These are phyloP conservation scores for Jacaranda copaia DNA, from an alignment of 257 asterid species.

Conservation along the genomic window DNA sequence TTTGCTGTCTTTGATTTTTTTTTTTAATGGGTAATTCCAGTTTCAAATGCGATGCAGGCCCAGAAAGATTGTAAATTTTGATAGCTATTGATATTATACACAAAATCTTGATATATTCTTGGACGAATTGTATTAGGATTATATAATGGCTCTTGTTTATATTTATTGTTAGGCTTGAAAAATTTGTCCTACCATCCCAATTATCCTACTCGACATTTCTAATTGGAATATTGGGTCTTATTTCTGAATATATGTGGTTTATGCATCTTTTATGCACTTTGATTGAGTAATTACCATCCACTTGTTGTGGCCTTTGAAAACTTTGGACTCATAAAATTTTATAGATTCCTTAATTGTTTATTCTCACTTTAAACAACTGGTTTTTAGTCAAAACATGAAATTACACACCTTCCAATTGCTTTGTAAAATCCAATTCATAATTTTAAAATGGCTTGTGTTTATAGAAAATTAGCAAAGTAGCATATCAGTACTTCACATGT, in stretches of 20 bases:
- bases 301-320: not conserved
- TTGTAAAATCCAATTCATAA: not conserved
- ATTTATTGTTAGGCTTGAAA: not conserved
- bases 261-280: constrained; percentile 2
- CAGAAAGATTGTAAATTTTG: not conserved
- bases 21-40: not conserved
- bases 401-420: not conserved
- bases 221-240: not conserved
- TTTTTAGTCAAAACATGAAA: not conserved
- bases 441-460: not conserved
- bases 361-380: not conserved
- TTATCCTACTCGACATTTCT: not conserved
- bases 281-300: not conserved
- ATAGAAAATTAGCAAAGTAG: not conserved
- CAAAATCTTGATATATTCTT: not conserved
- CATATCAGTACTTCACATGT: constrained; percentile 7
- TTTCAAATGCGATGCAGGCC: not conserved
- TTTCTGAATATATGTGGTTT: not conserved
- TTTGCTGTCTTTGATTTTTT: not conserved
- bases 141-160: not conserved
- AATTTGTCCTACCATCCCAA: not conserved
- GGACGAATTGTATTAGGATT: not conserved
- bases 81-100: not conserved
- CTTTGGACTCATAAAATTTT: not conserved
- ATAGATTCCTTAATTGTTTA: no score